Evolutionary conservation across 78 protist species (phyloP).

Genomic region (Cavenderia fasciculata): DNA sequence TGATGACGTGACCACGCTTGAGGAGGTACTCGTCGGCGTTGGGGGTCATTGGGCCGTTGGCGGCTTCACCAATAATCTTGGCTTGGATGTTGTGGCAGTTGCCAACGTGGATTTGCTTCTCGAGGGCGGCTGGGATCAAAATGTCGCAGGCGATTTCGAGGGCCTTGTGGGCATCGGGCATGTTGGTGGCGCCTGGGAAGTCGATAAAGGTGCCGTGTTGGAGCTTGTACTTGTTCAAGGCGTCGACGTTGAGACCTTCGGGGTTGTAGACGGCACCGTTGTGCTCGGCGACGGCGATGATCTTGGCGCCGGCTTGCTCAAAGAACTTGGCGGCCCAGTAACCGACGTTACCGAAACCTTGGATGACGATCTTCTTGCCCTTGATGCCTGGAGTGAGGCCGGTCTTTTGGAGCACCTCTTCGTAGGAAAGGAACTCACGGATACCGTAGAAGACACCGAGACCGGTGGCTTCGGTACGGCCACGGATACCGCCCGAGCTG

Average conservation of each 20-base stretch:
- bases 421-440: constrained; percentile 82
- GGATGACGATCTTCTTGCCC: constrained; percentile 85
- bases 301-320: constrained; percentile 84
- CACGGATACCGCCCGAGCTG: constrained; percentile 91
- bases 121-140: constrained; percentile 92
- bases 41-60: constrained; percentile 94
- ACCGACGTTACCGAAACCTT: constrained; percentile 95
- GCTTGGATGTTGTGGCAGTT: constrained; percentile 83
- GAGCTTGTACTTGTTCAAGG: constrained; percentile 52
- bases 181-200: constrained; percentile 79
- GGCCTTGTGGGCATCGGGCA: constrained; percentile 40
- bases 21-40: constrained; percentile 77
- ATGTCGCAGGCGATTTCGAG: constrained; percentile 91
- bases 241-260: constrained; percentile 83
- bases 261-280: constrained; percentile 86
- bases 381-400: constrained; percentile 82
- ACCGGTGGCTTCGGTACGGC: constrained; percentile 96
- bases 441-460: constrained; percentile 93
- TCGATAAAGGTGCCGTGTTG: constrained; percentile 74
- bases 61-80: constrained; percentile 87
- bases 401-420: constrained; percentile 77
- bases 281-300: constrained; percentile 90
- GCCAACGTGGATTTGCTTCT: constrained; percentile 84
- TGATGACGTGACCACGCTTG: constrained; percentile 81
- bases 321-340: constrained; percentile 89